Evolutionary conservation across 768 basidiomycete genomes (phyloP), one percentile per base, ranked within the genome.

Genomic region (Punctularia strigosozonata): DNA sequence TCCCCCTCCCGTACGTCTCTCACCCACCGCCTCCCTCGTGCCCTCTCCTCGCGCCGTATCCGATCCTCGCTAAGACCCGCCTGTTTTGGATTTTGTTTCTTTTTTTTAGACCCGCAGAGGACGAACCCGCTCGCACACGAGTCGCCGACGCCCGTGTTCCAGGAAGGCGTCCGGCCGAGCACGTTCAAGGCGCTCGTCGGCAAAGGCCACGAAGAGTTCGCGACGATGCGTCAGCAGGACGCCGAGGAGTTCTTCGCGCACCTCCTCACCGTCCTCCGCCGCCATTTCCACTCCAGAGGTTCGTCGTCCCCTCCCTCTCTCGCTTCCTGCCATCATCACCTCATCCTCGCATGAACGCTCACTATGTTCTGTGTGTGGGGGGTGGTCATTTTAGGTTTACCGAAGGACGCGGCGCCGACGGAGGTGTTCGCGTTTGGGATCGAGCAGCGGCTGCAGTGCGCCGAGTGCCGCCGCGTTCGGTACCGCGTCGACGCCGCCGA

Each of bases 201-300:
- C 2, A 86, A 83, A 47, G 90, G 88, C 1, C 95, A 98, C 50
- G 74, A 74, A 23, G 95, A 97, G 60, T 98, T 98, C 50, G 67
- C 84, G 24, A 98, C 92, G 34, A 98, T 97, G 92, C 71, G 75
- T 38, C 94, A 99, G 58, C 95, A 98, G 54, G 95, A 99, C 51
- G 78, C 91, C 4, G 90, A 94, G 52, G 94, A 98, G 59, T 98
- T 97, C 62, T 69, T 99, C 39, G 70, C 75, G 25, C 76, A 94
- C 58, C 62, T 98, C 2, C 50, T 98, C 38, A 79, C 76, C 4
- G 66, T 74, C 15, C 58, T 99, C 10, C 66, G 87, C 41, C 65
- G 82, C 47, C 70, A 85, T 47, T 65, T 67, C n/a, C n/a, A n/a
- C n/a, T n/a, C n/a, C n/a, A n/a, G n/a, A n/a, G n/a, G n/a, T n/a